phyloP scores from a whole-genome alignment of 331 rosid genomes.

The Rhamnella rubrinervis region DNA sequence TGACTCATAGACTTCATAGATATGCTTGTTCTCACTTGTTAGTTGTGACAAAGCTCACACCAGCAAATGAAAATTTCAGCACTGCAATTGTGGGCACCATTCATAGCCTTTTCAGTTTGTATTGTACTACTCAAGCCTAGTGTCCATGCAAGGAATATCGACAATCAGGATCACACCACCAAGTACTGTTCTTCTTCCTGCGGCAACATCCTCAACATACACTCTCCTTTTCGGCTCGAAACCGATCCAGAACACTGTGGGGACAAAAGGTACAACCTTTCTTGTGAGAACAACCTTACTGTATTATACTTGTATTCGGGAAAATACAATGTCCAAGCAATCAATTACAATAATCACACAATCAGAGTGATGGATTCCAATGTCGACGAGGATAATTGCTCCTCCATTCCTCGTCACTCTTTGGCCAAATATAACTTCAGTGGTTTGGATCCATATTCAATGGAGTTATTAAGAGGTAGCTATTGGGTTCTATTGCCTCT shows the following conservation, averaged over 20 bases:
- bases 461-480: background rate
- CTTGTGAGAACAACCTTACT: background rate
- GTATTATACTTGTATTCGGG: background rate
- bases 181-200: too few species aligned
- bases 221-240: background rate
- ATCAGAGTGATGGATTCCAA: constrained; percentile 17
- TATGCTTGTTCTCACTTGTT: too few species aligned
- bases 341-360: background rate
- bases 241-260: background rate
- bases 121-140: too few species aligned
- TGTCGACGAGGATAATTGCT: background rate
- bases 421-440: background rate
- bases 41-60: too few species aligned
- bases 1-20: too few species aligned
- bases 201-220: too few species aligned
- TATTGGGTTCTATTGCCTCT: background rate
- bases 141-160: too few species aligned
- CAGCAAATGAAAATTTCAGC: too few species aligned
- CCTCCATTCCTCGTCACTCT: background rate
- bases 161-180: too few species aligned
- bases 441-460: background rate
- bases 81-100: too few species aligned
- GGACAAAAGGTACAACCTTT: constrained; percentile 3
- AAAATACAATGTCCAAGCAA: background rate
- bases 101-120: too few species aligned